A percentile compares a stretch with the other conserved stretches of the same genome.
Evolutionary conservation across 129 eudicot species (phyloP).

Genomic region (Flaveria bidentis): DNA sequence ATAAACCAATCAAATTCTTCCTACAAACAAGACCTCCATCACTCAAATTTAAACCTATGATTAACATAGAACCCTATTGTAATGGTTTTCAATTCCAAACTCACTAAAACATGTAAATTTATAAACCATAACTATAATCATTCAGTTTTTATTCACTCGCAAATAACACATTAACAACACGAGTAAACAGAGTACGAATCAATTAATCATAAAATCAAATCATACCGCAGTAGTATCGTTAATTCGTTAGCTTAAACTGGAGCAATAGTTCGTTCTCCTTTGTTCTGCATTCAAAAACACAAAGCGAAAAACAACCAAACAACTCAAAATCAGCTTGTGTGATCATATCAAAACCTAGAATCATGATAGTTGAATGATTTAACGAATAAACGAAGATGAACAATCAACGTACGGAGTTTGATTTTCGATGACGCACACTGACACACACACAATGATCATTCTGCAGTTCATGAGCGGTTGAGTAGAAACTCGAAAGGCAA

Average conservation of each 20-base stretch:
- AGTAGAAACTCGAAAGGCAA: too few species aligned
- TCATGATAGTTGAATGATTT: background rate
- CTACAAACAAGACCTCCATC: background rate
- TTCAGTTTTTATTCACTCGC: background rate
- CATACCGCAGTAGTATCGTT: slow-evolving; percentile 16
- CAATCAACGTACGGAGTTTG: slow-evolving; percentile 37
- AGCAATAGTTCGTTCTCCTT: slow-evolving; percentile 48
- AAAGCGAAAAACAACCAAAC: background rate
- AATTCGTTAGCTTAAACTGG: slow-evolving; percentile 68
- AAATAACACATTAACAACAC: background rate
- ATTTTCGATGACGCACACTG: slow-evolving; percentile 10
- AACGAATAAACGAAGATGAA: background rate
- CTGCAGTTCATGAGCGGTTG: too few species aligned
- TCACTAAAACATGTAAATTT: slow-evolving; percentile 2
- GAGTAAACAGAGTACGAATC: background rate
- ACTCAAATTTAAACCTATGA: slow-evolving; percentile 1
- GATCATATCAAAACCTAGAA: slow-evolving; percentile 19
- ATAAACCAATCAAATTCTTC: slow-evolving; percentile 9
- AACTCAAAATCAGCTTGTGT: background rate
- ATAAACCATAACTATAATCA: background rate
- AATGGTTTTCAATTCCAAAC: background rate
- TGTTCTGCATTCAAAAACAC: too few species aligned
- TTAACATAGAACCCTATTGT: slow-evolving; percentile 7
- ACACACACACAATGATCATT: too few species aligned
- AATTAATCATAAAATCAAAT: background rate